phyloP scores from a whole-genome alignment of 257 asterid species.

The Solanum rostratum region DNA sequence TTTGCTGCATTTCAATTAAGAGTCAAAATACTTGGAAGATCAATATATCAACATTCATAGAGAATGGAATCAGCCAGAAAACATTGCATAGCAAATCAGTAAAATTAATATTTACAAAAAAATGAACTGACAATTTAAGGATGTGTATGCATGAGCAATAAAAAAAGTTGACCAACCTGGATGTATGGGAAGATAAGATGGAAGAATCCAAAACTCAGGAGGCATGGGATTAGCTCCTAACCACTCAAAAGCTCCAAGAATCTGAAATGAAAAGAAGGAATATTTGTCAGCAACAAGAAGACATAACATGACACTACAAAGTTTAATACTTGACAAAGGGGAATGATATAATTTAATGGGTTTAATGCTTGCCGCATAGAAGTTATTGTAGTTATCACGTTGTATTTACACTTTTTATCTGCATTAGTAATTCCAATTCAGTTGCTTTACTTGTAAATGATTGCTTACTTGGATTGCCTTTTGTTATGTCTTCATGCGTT shows the following conservation, averaged over 20 bases:
- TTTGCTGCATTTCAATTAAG: constrained; percentile 33
- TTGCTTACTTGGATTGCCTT: neutral
- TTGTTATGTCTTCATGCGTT: too few species aligned
- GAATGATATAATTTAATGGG: too few species aligned
- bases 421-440: neutral
- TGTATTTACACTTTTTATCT: neutral
- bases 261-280: constrained; percentile 13
- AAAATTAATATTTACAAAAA: neutral
- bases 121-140: neutral
- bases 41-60: neutral
- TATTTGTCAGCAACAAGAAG: neutral
- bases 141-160: neutral
- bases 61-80: neutral
- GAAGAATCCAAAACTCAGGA: constrained; percentile 80
- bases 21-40: neutral
- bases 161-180: constrained; percentile 26
- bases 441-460: neutral
- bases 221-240: constrained; percentile 72
- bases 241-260: constrained; percentile 59
- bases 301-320: neutral
- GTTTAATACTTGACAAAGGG: neutral
- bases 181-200: constrained; percentile 66
- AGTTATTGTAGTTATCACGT: neutral
- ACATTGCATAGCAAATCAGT: neutral
- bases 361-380: neutral